These are phyloP conservation scores for Talaromyces funiculosus DNA, from an alignment of 2,329 filamentous ascomycete genomes.

Conservation along the genomic window DNA sequence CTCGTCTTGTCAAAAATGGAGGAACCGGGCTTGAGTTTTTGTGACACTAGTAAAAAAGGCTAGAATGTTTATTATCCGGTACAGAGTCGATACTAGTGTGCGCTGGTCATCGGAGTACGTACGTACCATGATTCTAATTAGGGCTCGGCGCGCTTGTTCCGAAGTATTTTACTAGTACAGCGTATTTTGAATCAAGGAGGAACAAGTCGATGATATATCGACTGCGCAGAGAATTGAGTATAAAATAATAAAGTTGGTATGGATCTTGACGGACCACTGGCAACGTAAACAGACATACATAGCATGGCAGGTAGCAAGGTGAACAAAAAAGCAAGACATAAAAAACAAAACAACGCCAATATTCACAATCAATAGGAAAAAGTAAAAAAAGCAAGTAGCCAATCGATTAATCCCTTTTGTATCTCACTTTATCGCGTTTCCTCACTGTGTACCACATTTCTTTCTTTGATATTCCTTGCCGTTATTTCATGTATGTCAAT, in stretches of 20 bases:
- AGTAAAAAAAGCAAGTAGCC: neutral
- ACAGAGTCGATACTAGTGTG: neutral
- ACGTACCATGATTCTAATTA: neutral
- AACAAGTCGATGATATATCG: no score
- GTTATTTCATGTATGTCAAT: neutral
- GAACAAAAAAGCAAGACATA: neutral
- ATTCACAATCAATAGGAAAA: no score
- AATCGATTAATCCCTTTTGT: neutral
- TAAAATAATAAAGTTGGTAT: neutral
- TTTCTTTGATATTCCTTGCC: neutral
- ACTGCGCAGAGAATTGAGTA: neutral
- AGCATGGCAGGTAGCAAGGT: neutral
- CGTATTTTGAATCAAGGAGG: no score
- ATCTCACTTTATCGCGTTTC: neutral
- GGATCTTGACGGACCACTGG: neutral
- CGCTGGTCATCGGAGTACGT: neutral
- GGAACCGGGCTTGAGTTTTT: neutral
- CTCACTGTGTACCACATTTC: neutral
- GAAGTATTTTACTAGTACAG: neutral
- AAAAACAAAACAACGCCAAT: no score
- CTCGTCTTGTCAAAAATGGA: neutral
- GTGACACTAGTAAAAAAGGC: neutral
- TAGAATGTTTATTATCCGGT: neutral
- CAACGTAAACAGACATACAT: neutral
- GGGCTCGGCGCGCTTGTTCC: neutral